Evolutionary conservation across 2,329 filamentous ascomycete species (phyloP), one percentile per base, ranked within the genome.

Genomic region (Talaromyces sp.): DNA sequence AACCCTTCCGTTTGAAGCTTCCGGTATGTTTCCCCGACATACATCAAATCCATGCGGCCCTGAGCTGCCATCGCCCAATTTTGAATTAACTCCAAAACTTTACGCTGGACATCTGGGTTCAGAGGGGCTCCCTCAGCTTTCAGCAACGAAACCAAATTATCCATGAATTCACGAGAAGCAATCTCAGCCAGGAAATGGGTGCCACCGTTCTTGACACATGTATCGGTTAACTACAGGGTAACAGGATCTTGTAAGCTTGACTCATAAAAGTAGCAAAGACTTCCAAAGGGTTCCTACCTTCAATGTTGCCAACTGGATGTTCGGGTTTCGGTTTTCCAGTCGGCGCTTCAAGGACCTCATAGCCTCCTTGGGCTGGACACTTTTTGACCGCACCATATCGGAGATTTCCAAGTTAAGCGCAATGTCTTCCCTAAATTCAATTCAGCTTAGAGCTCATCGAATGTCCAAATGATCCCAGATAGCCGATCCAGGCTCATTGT

Each of bases 181-280:
- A 99, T 94, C 77, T 99, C 94, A 61, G 87, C 83, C 45, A 99
- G 86, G 74, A 99, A 99, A 75, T 99, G 94, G 35, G 88, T 84
- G 63, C 94, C 94, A 54, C 94, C 94, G 79, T 99, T 99, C 79
- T 99, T 99, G 56, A 97, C 91, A 71, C 94, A 99, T 1, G 94
- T 97, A 77, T 99, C 94, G 61, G 92, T 96, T 66, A 99, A 87
- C 91, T 87, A 63, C 10, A 10, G 7, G 8, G 17, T 30, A 20
- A 10, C 20, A 8, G n/a, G 30, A 30, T 43, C 4, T 20, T 4
- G 16, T 39, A 7, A 39, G 36, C 36, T 3, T 10, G 7, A 7
- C 17, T 2, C 13, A 10, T 11, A 17, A 17, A 3, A 11, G 4
- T 2, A 8, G 17, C 2, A 17, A 10, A 3, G 16, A 17, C 8